Evolutionary conservation across 2,329 filamentous ascomycete species (phyloP).

Genomic region (Ceratocystis alfenasii): DNA sequence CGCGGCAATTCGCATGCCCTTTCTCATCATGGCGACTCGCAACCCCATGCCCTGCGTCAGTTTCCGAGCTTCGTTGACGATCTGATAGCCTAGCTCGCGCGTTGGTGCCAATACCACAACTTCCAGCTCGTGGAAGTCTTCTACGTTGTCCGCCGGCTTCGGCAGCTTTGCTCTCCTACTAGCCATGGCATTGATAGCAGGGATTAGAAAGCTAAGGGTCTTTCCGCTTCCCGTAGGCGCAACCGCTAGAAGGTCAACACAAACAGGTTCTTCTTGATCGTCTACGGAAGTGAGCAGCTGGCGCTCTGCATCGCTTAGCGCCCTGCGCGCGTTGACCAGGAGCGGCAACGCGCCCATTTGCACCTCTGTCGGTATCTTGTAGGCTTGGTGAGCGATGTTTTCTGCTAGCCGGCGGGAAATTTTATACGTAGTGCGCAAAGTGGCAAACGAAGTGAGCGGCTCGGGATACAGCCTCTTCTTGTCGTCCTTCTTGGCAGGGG

Average conservation of each 20-base stretch:
- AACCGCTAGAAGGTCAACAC: conserved; percentile 63
- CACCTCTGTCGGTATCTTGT: conserved; percentile 80
- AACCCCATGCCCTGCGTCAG: conserved; percentile 63
- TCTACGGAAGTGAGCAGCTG: conserved; percentile 22
- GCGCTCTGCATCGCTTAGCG: conserved; percentile 30
- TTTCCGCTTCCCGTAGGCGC: conserved; percentile 96
- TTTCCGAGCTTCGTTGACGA: conserved; percentile 77
- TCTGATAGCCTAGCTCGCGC: conserved; percentile 65
- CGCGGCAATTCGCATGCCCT: conserved; percentile 60
- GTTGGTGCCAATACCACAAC: conserved; percentile 67
- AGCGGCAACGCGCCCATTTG: conserved; percentile 78
- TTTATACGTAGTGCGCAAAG: conserved; percentile 59
- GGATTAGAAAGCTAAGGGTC: conserved; percentile 84
- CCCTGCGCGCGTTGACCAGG: conserved; percentile 48
- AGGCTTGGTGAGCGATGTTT: conserved; percentile 76
- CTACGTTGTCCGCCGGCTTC: conserved; percentile 29
- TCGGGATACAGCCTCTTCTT: conserved; percentile 61
- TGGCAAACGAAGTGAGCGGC: conserved; percentile 64
- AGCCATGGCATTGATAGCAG: conserved; percentile 66
- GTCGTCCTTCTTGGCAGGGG: conserved; percentile 35
- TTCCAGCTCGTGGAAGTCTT: conserved; percentile 41
- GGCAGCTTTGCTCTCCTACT: conserved; percentile 39
- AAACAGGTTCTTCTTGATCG: conserved; percentile 24
- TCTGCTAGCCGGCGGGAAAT: conserved; percentile 61
- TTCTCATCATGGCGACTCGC: conserved; percentile 69